Evolutionary conservation across 768 basidiomycete genomes (phyloP), one percentile per base, ranked within the genome.

Genomic region (Tubosaeta brunneosetosa): DNA sequence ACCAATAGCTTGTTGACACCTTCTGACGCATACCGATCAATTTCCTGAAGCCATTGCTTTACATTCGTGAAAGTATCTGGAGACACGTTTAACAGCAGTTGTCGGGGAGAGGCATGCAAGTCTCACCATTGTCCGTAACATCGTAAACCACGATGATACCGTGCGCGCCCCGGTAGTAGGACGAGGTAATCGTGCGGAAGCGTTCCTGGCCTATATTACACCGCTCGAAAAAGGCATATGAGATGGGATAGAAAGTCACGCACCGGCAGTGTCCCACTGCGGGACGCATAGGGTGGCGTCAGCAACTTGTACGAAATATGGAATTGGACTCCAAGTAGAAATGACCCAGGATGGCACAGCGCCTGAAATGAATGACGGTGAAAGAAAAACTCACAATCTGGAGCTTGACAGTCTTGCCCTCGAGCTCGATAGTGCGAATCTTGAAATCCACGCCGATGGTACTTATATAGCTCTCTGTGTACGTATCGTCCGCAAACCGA

Each of bases 131-230:
- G 75, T 97, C 94, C 40, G 94, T 95, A 49, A 97, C 94, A 69
- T 93, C 91, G 76, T 97, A 98, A n/a, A 98, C 94, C 46, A 98
- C 88, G 64, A 98, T 89, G 68, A 98, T 98, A 57, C 97, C 97
- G 68, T 95, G 93, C 44, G 97, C 97, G 38, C 97, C 97, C 54
- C 97, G 84, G 77, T 99, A 99, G 79, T 99, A 99, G n/a, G 94
- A 92, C 3, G 94, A 93, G 7, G 97, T 98, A 70, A 99, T 99
- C 13, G 97, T 98, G 56, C 97, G 84, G 87, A 97, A 97, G 29
- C 94, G 85, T 72, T 99, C 97, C 72, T 99, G 97, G 36, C 97
- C 90, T 91, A 55, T 57, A 50, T 40, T 12, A 38, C 22, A 27
- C 33, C 16, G n/a, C 27, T 62, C 32, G 61, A 51, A 33, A 42